A percentile compares a stretch with the other conserved stretches of the same genome.
These are phyloP conservation scores for Mycosphaerella sp. DNA, from an alignment of 2,329 filamentous ascomycete species.

Conservation along the genomic window DNA sequence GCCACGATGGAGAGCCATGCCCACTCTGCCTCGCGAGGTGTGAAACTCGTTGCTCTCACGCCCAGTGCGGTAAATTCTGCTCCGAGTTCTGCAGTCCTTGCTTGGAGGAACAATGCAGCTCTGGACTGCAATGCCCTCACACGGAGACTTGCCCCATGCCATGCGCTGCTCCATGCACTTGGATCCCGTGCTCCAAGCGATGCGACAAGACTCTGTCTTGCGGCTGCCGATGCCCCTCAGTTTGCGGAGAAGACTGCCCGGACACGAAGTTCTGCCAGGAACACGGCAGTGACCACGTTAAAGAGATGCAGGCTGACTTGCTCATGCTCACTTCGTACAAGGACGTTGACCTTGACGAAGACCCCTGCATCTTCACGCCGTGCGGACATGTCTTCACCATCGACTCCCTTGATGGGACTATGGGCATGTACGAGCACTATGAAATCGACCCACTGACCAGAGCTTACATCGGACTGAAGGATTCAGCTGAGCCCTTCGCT, in stretches of 20 bases:
- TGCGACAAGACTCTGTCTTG: constrained; percentile 52
- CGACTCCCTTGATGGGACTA: constrained; percentile 54
- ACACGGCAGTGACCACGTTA: constrained; percentile 45
- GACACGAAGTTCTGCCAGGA: constrained; percentile 48
- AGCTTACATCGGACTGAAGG: constrained; percentile 12
- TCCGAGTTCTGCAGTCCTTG: constrained; percentile 57
- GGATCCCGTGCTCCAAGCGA: constrained; percentile 57
- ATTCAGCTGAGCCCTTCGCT: constrained; percentile 43
- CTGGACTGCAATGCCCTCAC: constrained; percentile 50
- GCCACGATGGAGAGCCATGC: constrained; percentile 48
- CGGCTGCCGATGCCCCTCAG: constrained; percentile 57
- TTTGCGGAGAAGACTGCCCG: constrained; percentile 61
- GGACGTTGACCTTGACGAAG: constrained; percentile 53
- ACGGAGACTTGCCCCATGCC: constrained; percentile 43
- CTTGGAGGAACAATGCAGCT: constrained; percentile 46
- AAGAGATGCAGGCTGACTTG: constrained; percentile 50
- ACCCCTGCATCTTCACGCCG: constrained; percentile 55
- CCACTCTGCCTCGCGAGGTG: constrained; percentile 46
- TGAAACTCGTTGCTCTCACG: constrained; percentile 52
- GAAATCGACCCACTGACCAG: constrained; percentile 30
- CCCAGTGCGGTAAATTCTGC: constrained; percentile 51
- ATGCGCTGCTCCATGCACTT: constrained; percentile 62
- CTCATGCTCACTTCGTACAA: constrained; percentile 49
- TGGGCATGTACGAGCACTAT: constrained; percentile 51
- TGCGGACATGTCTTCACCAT: constrained; percentile 60